Conservation (phyloP, 352 stramenopile genomes). For the Phytophthora citrophthora region DNA sequence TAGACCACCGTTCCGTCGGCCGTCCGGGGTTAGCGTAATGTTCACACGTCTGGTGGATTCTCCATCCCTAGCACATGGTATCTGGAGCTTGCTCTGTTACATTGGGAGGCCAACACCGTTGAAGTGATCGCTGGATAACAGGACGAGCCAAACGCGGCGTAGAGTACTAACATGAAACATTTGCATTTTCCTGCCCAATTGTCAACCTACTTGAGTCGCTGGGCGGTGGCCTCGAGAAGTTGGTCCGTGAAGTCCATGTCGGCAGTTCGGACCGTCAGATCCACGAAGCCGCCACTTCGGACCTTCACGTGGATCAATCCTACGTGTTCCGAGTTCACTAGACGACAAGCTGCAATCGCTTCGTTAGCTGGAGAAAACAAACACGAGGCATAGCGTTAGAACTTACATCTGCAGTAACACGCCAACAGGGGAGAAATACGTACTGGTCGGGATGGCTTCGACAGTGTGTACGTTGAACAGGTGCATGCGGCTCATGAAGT, state of each 20-base stretch:
- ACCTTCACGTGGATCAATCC: conserved; percentile 89
- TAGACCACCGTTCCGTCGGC: background rate
- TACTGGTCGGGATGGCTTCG: conserved; percentile 87
- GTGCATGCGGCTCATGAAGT: conserved; percentile 84
- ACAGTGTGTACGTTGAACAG: conserved; percentile 84
- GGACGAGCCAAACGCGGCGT: background rate
- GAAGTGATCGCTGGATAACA: background rate
- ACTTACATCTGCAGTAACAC: background rate
- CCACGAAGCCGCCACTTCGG: conserved; percentile 80
- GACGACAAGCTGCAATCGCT: conserved; percentile 80
- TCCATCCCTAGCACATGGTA: conserved; percentile 15
- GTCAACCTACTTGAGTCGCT: conserved; percentile 69
- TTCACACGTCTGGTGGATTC: conserved; percentile 16
- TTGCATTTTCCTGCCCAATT: conserved; percentile 23
- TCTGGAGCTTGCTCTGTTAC: conserved; percentile 2
- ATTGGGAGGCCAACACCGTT: background rate
- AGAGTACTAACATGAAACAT: conserved; percentile 27
- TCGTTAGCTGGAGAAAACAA: conserved; percentile 69
- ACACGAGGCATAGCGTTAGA: conserved; percentile 16
- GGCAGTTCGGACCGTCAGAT: conserved; percentile 85
- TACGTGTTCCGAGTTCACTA: conserved; percentile 85
- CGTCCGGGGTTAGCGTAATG: conserved; percentile 18
- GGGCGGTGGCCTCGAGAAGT: conserved; percentile 64
- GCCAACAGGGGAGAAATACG: conserved; percentile 31
- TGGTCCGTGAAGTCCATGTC: conserved; percentile 86